Evolutionary conservation across 2,329 filamentous ascomycete species (phyloP), one percentile per base, ranked within the genome.

Genomic region (Fusarium papillatum): DNA sequence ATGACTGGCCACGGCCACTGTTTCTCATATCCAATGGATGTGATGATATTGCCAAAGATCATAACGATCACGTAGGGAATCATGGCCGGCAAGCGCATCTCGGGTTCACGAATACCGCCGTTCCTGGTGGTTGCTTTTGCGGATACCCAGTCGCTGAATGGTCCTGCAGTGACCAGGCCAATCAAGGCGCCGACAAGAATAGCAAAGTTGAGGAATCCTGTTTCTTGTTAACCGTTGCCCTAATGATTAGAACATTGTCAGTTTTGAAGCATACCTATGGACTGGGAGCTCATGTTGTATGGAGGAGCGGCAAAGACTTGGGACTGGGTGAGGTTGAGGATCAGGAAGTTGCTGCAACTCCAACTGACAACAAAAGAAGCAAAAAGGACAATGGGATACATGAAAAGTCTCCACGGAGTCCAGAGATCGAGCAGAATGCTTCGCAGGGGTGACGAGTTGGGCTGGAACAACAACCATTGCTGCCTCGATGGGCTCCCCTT

Each of bases 1-100:
- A 89, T 87, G 7, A 84, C 83, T 38, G 83, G 82, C 88, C 88
- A 90, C 0, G 83, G 82, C 87, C 87, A 90, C 57, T 84, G 79
- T 7, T 81, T 80, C 71, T 88, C 83, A 75, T 89, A 89, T 34
- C 86, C 88, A 13, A 88, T 75, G 1, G 55, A 31, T 17, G 29
- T 59, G 31, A 59, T 59, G 29, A 59, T 38, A 16, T 34, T 59
- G 29, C 86, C 87, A 39, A 90, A 79, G 29, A 88, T 81, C 71
- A 59, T 59, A 22, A 59, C 17, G 11, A 59, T 34, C 4, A 59
- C 31, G 31, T 59, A 59, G 13, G 55, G 55, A 22, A 59, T 59
- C 55, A 59, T 59, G 31, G 55, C 55, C 13, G 55, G 82, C 1
- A 88, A 80, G 19, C 87, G 81, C 86, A 88, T 87, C 78, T 88